These are phyloP conservation scores for Plasmodium malariae DNA, from an alignment of 169 alveolate species.

Conservation along the genomic window DNA sequence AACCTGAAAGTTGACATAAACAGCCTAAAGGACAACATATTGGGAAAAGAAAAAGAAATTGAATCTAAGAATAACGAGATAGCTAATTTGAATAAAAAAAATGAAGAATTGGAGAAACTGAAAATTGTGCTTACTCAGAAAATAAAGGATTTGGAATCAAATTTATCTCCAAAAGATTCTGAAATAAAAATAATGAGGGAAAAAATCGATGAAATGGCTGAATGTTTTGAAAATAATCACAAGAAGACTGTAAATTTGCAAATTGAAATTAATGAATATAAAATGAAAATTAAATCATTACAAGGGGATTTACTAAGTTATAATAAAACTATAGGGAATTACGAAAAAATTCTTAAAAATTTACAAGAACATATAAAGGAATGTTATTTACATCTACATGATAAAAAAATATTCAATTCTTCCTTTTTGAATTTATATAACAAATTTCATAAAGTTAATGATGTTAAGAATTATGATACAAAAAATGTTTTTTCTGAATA, in stretches of 20 bases:
- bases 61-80: conserved; percentile 40
- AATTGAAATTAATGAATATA: conserved; percentile 71
- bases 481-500: conserved; percentile 74
- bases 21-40: conserved; percentile 35
- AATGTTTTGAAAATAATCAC: conserved; percentile 74
- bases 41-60: conserved; percentile 53
- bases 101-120: conserved; percentile 67
- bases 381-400: conserved; percentile 71
- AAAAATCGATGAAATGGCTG: conserved; percentile 75
- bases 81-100: conserved; percentile 40
- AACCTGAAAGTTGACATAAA: conserved; percentile 33
- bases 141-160: conserved; percentile 66
- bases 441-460: conserved; percentile 69
- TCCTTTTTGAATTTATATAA: conserved; percentile 68
- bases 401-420: conserved; percentile 69
- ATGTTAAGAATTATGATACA: conserved; percentile 64
- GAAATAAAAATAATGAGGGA: conserved; percentile 71
- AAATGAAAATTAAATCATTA: conserved; percentile 69
- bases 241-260: conserved; percentile 65
- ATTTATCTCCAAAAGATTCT: conserved; percentile 70
- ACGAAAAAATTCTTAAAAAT: conserved; percentile 63
- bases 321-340: conserved; percentile 67
- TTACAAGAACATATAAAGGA: conserved; percentile 72
- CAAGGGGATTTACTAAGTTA: conserved; percentile 66
- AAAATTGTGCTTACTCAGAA: conserved; percentile 64